Base-by-base conservation (phyloP, 331 rosid genomes). In the Dryas integrifolia region DNA sequence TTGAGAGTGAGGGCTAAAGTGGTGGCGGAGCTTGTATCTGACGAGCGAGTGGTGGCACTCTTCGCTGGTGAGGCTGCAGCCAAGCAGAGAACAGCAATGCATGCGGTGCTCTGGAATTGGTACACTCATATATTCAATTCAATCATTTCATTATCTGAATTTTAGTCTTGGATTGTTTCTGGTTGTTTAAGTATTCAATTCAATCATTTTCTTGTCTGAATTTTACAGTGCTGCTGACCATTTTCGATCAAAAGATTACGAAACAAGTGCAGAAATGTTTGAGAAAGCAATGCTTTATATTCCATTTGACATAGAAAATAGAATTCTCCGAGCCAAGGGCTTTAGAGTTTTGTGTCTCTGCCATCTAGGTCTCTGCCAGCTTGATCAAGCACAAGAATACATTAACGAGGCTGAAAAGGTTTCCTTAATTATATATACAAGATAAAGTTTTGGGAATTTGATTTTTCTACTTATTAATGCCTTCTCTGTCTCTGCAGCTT, bases 261-360 rank as follows among this genome's bases (percentile, higher is more conserved):
- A 59, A 77, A 86, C 85, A 59, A 91, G 98, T 79, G 95, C 92
- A 50, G 97, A 91, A 76, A 82, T 91, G 81, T 94, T 91, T 47
- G 98, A 94, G 85, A 94, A 91, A 82, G 85, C 98, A 75, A 86
- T 94, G 97, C 92, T 94, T 65, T 94, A 91, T 75, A 72, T 94
- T 72, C 86, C 96, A 67, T 83, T 86, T 74, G 92, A 84, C 76
- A 77, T 85, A 51, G 96, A 91, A 75, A 87, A 81, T 76, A 88
- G 83, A 81, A 81, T 72, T 74, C 88, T 84, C 71, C 82, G 98
- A 74, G 95, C 91, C 70, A 94, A 94, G 79, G 96, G 97, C 71
- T 94, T 76, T 69, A 84, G 98, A 83, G 96, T 90, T 53, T 84
- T 94, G 87, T 91, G 96, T 60, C 96, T 94, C 69, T 94, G 98